Evolutionary conservation across 2,329 filamentous ascomycete species (phyloP), one percentile per base, ranked within the genome.

Genomic region (Leptosphaerulina australis): DNA sequence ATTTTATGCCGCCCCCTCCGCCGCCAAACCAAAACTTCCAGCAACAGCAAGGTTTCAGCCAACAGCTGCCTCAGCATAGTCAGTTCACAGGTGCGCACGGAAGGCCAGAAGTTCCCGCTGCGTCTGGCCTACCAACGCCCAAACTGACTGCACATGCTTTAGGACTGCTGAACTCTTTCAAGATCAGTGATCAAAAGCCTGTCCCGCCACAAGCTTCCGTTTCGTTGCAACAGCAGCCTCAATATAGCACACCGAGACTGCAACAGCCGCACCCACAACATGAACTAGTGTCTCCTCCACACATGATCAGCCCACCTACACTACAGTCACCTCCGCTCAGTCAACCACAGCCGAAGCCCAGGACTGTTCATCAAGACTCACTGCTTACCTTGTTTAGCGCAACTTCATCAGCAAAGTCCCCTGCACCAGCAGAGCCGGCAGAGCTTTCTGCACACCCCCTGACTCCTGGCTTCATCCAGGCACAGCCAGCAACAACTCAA

Each of bases 101-200:
- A n/a, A 40, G 61, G 12, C 74, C 77, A 30, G 68, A 72, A 26
- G 76, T 81, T 22, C 84, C 83, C 1, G 77, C 81, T 25, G 81
- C 83, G 4, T 68, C 83, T 59, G 81, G 81, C 41, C 64, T 87
- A 18, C 83, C 84, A 12, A 76, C 79, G 29, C 82, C 83, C 5
- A 82, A 79, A 54, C 76, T 86, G 24, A 85, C 76, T 26, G 77
- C 77, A 10, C 83, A 87, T 64, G 77, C 82, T 1, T 74, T 82
- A 50, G 77, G 77, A n/a, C 67, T 87, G 25, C 70, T 87, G 38
- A 82, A 80, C 58, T 77, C 81, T 1, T 85, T 87, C 73, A 85
- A 80, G 52, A 63, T 64, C 11, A 62, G 60, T 10, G 63, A 67
- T 22, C 50, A 56, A 26, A 67, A 66, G 41, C 58, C 64, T 44